Conservation (phyloP, 108 stramenopile genomes). For the Nitzschia putrida region DNA sequence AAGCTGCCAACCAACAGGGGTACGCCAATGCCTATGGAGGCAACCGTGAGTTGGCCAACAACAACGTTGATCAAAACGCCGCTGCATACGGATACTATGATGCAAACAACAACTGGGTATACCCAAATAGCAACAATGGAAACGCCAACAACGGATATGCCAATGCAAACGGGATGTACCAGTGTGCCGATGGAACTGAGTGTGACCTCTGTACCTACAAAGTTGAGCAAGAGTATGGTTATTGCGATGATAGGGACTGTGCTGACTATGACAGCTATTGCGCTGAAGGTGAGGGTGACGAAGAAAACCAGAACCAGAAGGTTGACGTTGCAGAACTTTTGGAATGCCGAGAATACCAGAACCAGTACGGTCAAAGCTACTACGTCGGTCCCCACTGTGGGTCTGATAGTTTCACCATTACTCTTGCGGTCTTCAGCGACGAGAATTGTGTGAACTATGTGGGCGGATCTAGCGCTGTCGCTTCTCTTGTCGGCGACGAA, state of each 20-base stretch:
- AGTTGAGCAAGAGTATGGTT: constrained; percentile 17
- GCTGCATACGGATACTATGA: constrained; percentile 28
- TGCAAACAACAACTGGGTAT: constrained; percentile 17
- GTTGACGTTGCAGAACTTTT: constrained; percentile 24
- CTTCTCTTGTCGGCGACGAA: constrained; percentile 45
- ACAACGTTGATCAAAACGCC: constrained; percentile 4
- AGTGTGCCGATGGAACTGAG: constrained; percentile 20
- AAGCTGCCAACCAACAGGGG: constrained; percentile 12
- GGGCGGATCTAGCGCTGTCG: constrained; percentile 35
- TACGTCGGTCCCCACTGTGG: constrained; percentile 77
- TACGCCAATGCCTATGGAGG: constrained; percentile 3
- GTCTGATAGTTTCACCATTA: constrained; percentile 61
- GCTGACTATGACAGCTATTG: constrained; percentile 37
- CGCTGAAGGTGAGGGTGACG: constrained; percentile 9
- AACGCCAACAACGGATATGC: constrained; percentile 4
- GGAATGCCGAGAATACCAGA: constrained; percentile 25
- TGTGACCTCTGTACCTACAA: constrained; percentile 30
- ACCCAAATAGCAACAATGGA: constrained; percentile 7
- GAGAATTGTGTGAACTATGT: constrained; percentile 71
- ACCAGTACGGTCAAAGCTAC: constrained; percentile 42
- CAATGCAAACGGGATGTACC: background rate
- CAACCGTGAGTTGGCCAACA: constrained; percentile 29
- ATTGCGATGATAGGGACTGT: constrained; percentile 36
- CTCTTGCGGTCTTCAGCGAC: constrained; percentile 74
- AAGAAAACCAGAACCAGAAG: constrained; percentile 14